Evolutionary conservation across 148 eudicot species (phyloP), one percentile per base, ranked within the genome.

Genomic region (Gaultheria prostrata): DNA sequence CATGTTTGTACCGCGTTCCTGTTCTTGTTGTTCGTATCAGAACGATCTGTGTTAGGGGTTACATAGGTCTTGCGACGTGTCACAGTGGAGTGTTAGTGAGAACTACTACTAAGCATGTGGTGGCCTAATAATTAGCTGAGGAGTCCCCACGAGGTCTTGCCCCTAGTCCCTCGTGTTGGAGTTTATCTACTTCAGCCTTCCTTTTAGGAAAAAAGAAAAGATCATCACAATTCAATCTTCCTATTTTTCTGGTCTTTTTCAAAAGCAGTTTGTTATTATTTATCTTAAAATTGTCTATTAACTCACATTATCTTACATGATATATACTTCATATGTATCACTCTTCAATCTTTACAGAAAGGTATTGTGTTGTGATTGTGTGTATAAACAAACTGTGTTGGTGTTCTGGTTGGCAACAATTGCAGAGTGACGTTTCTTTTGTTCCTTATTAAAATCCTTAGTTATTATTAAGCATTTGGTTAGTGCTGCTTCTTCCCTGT

Each of bases 381-480:
- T 28, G 17, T 39, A 43, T 56, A 21, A 11, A 13, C 4, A 6
- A 50, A 77, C 57, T 76, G 35, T 76, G 39, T 3, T 14, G 80
- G 17, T 77, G 45, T 32, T 46, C 54, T 77, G 35, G 78, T 21
- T 11, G 9, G n/a, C 14, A 20, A 51, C 54, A 77, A 26, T 2
- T 77, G 39, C 30, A 50, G 39, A 77, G 26, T 56, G 67, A 39
- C n/a, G 12, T 57, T 79, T 21, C 28, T 78, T 57, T 57, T 59
- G 51, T 57, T 39, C 30, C 50, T 7, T 35, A 10, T 56, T 56
- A 33, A 2, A 18, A 11, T 76, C 12, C 70, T 56, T 6, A 54
- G 59, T 1, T 54, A 78, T 21, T 21, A 79, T 59, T 79, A 39
- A 59, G 59, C 69, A 32, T 77, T 77, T 21, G 81, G 49, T 79